These are phyloP conservation scores for Chytridium lagenaria DNA, from an alignment of 371 early-diverging fungal species.

Conservation along the genomic window DNA sequence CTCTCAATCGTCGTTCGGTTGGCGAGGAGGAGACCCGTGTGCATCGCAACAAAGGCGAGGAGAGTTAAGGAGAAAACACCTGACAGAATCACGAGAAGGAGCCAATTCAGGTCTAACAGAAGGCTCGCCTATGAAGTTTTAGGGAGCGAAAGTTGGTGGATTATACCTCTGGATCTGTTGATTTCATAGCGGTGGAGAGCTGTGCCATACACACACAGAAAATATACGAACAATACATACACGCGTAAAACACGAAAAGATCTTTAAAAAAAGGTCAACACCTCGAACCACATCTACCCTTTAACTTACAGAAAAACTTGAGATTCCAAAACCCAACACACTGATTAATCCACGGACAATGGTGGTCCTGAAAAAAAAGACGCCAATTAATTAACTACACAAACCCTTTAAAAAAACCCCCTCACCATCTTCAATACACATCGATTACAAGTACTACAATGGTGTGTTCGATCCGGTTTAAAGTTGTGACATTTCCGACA, in stretches of 20 bases:
- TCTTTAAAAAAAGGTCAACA: too few relatives aligned
- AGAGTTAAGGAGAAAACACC: constrained; percentile 68
- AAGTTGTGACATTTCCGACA: constrained; percentile 67
- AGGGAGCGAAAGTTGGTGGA: neutral
- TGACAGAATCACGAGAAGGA: constrained; percentile 56
- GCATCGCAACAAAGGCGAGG: constrained; percentile 62
- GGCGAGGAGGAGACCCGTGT: constrained; percentile 59
- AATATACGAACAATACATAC: constrained; percentile 59
- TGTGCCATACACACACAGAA: constrained; percentile 47
- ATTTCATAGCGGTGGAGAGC: neutral
- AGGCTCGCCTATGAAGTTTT: constrained; percentile 11
- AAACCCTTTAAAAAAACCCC: constrained; percentile 2
- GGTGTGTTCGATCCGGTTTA: constrained; percentile 71
- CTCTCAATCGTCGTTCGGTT: constrained; percentile 74
- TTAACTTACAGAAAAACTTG: constrained; percentile 66
- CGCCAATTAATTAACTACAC: neutral
- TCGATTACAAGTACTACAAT: constrained; percentile 68
- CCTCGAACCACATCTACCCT: too few relatives aligned
- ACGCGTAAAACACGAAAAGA: constrained; percentile 64
- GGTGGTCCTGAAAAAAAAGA: constrained; percentile 30
- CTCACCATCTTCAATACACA: constrained; percentile 67
- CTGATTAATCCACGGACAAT: constrained; percentile 66
- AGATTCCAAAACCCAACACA: constrained; percentile 75
- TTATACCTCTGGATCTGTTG: neutral
- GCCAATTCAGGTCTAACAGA: constrained; percentile 37